Evolutionary conservation across 2,329 filamentous ascomycete genomes (phyloP), one percentile per base, ranked within the genome.

Genomic region (Fusarium floridanum): DNA sequence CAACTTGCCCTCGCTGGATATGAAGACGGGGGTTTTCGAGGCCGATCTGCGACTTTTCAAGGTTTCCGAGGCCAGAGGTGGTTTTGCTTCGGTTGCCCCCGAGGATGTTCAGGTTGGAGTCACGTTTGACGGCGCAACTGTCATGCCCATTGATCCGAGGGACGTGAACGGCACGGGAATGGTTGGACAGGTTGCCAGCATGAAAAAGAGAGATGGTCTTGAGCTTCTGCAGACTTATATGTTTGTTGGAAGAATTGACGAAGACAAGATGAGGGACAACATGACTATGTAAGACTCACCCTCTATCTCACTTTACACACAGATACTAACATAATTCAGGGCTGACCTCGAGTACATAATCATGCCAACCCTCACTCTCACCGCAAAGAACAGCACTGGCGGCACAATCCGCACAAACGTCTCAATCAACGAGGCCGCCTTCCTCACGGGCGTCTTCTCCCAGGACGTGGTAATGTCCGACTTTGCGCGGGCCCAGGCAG

Each of bases 31-130:
- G 34, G 85, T 91, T 17, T 97, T 97, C 80, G 89, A 93, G 82
- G 93, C 94, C 34, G 94, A 97, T 80, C 82, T 97, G 61, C 88
- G 94, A 64, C 85, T 97, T 69, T 97, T 91, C 84, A 91, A 92
- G 81, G 84, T 95, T 56, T 91, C 90, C 7, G 82, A 88, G 1
- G 87, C 93, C 1, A 86, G 84, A 5, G 90, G 85, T 36, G 81
- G 80, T 5, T 92, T 91, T 72, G 80, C 84, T 11, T 86, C 85
- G 12, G 87, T 92, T 39, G 75, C 86, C 2, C 84, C 85, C 1
- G 79, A 86, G 56, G 85, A 89, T 65, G 87, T 92, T 67, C 82
- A 87, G 73, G 90, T 92, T 64, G 84, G 85, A 17, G 82, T 92
- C 32, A 82, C 82, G 61, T 92, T 91, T 76, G 82, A 78, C 59